Percentiles rank a stretch among this genome's conserved stretches.
Evolutionary conservation across 768 basidiomycete genomes (phyloP).

Genomic region (Auricularia sp.): DNA sequence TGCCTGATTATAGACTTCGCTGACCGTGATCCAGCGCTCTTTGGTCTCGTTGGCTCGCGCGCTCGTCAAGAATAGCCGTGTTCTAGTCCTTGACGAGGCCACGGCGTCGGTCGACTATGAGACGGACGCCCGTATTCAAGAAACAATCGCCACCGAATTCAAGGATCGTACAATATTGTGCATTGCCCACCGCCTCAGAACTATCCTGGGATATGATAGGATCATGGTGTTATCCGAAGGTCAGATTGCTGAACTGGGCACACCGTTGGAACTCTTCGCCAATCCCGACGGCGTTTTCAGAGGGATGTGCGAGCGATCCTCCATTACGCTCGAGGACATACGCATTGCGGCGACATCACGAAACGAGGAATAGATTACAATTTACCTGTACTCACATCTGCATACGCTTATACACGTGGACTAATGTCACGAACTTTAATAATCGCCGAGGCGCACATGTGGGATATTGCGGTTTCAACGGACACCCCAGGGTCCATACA

Average conservation of each 20-base stretch:
- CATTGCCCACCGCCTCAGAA: slow-evolving; percentile 42
- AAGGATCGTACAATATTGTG: slow-evolving; percentile 40
- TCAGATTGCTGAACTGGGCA: slow-evolving; percentile 48
- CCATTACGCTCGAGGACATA: slow-evolving; percentile 40
- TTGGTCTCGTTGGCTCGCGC: slow-evolving; percentile 41
- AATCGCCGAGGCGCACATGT: too few relatives aligned
- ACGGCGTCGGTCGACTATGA: slow-evolving; percentile 29
- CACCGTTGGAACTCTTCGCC: slow-evolving; percentile 42
- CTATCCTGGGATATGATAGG: slow-evolving; percentile 51
- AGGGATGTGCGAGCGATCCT: slow-evolving; percentile 48
- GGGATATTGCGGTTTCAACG: too few relatives aligned
- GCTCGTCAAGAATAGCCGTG: slow-evolving; percentile 42
- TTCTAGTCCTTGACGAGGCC: slow-evolving; percentile 31
- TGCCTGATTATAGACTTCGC: slow-evolving; percentile 6
- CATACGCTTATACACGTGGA: too few relatives aligned
- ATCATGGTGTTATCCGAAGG: slow-evolving; percentile 63
- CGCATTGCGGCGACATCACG: slow-evolving; percentile 9
- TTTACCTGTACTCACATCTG: too few relatives aligned
- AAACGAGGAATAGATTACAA: too few relatives aligned
- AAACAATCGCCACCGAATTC: slow-evolving; percentile 36
- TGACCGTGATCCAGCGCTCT: slow-evolving; percentile 25
- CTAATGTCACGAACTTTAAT: too few relatives aligned
- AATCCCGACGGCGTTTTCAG: slow-evolving; percentile 42
- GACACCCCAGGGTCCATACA: too few relatives aligned
- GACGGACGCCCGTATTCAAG: slow-evolving; percentile 46